Evolutionary conservation across 2,329 filamentous ascomycete species (phyloP), one percentile per base, ranked within the genome.

Genomic region (Sclerotinia spermophila): DNA sequence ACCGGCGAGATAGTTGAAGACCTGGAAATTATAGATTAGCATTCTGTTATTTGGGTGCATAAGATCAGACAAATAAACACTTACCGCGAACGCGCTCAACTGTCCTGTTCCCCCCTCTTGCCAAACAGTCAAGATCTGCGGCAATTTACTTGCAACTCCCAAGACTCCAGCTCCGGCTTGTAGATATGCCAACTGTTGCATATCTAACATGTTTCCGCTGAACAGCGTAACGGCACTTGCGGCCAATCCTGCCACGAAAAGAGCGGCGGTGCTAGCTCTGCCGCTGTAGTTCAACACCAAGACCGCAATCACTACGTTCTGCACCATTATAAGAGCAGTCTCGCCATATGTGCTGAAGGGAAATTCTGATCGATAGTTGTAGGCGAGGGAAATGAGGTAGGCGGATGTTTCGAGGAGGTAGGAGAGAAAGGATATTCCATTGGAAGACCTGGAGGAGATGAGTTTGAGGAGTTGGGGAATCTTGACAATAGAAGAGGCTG

Each of bases 311-410:
- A 94, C 87, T 58, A 98, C 88, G 82, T 99, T 97, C 84, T 99
- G 96, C 71, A 90, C 89, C 65, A 96, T 87, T 76, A 99, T 97
- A 78, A 98, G 85, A 51, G 92, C 94, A 40, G 93, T 95, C 86
- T 99, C 96, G 81, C 96, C 96, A 81, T 92, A 99, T 17, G 96
- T 99, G 86, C 91, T 96, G 83, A 99, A 97, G 4, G 96, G 95
- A 77, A 97, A 97, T 35, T 89, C 90, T 78, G 94, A 93, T 79
- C 96, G 93, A 75, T 92, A 86, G 81, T 97, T 97, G 85, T 99
- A 99, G 67, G 93, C 92, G 75, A 99, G 87, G 7, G 90, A 91
- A 81, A 97, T 96, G 77, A 97, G 86, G 82, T 96, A 95, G 71
- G 91, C 89, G 70, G 88, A 86, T 13, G 94, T 97, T 84, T 99